Base-by-base conservation (phyloP, 1,284 basidiomycete species). In the Phlebopus sp. region DNA sequence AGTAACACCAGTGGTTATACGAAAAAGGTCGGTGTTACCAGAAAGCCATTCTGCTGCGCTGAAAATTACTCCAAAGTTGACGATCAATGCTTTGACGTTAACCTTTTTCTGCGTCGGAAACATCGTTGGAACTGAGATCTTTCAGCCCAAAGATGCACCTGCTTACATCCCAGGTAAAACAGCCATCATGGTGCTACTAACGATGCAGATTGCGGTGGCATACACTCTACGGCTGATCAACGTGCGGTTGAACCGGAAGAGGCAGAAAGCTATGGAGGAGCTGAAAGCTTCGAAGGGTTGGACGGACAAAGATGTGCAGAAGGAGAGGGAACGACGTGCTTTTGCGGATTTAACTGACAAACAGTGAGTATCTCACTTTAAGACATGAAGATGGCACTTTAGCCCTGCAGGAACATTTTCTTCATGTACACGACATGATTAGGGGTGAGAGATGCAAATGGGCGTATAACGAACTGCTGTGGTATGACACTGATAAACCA, bases 331-430 rank as follows among this genome's bases (percentile, higher is more conserved):
- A 52, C 70, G 70, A 40, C 74, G 79, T 44, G 82, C 83, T 2
- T 86, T 86, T 57, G 60, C 75, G 25, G 82, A 86, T 60, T 57
- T 84, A 55, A 85, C 83, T 0, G 82, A 85, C 56, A 77, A 75
- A 58, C 73, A 81, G 78, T 77, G 52, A 67, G 76, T 65, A 25
- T 46, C 21, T 19, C 15, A 32, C 18, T 29, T 19, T 13, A 17
- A 18, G 9, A 15, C 30, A 7, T 36, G 11, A 23, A 7, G 5
- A 25, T 39, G 18, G 39, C 9, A 47, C 29, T 2, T 11, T 29
- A 25, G 31, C 27, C 23, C 25, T 4, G 46, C 43, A 50, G 46
- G 32, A 45, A 54, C 19, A 19, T 15, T 6, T 49, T 50, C 49
- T 53, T 58, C 44, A 42, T 35, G 42, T 50, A 46, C 34, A 52